phyloP scores from a whole-genome alignment of 2,329 filamentous ascomycete genomes.

The Cladosporium sp. region DNA sequence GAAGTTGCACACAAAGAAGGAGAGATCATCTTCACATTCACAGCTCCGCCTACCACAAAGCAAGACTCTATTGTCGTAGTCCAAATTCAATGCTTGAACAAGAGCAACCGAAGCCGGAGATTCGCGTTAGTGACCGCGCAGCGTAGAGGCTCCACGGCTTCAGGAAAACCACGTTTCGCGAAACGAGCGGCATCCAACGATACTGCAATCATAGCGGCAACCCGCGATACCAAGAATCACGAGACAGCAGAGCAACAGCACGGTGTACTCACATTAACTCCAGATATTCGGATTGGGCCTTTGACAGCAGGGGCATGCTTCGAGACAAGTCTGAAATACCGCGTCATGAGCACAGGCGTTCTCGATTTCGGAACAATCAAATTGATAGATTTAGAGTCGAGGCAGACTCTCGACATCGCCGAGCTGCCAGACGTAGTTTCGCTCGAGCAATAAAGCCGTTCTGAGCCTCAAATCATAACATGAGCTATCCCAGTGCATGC shows the following conservation, averaged over 20 bases:
- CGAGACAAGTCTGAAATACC: conserved; percentile 67
- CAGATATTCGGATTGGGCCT: conserved; percentile 69
- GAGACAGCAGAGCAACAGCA: conserved; percentile 54
- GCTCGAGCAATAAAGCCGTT: conserved; percentile 12
- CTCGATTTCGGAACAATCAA: conserved; percentile 68
- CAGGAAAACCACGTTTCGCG: conserved; percentile 1
- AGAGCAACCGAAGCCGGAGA: conserved; percentile 59
- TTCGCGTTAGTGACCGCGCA: conserved; percentile 60
- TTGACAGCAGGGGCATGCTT: conserved; percentile 69
- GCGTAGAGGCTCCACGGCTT: background rate
- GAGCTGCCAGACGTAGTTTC: conserved; percentile 67
- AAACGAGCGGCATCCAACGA: conserved; percentile 7
- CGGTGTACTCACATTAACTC: conserved; percentile 70
- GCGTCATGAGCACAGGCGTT: conserved; percentile 63
- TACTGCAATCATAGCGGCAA: conserved; percentile 15
- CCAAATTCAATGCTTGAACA: conserved; percentile 73
- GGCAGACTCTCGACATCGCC: conserved; percentile 72
- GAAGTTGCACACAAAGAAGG: conserved; percentile 15
- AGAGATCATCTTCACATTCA: conserved; percentile 72
- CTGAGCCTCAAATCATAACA: too few species aligned
- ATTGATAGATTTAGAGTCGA: conserved; percentile 67
- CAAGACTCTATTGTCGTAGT: conserved; percentile 67
- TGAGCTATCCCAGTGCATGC: background rate
- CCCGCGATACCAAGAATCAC: conserved; percentile 14
- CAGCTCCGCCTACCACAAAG: conserved; percentile 56